Base-by-base conservation (phyloP, 2,329 filamentous ascomycete genomes). In the Trichoderma lentiforme region DNA sequence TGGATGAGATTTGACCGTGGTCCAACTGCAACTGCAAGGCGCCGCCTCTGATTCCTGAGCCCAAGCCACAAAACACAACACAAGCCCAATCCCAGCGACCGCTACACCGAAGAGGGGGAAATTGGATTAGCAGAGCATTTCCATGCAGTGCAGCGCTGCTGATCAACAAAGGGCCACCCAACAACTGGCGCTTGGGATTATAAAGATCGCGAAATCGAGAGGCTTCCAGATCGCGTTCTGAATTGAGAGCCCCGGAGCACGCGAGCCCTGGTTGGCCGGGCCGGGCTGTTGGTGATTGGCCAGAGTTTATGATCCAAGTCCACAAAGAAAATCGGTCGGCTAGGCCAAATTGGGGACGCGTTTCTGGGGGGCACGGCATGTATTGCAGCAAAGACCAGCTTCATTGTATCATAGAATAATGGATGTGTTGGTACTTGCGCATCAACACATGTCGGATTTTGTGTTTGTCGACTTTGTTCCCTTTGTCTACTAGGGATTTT, bases 331-430 rank as follows among this genome's bases (percentile, higher is more conserved):
- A 24, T 39, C 28, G 26, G 28, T 12, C 6, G 21, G 67, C 67
- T 70, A 70, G 56, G n/a, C 67, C 39, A 26, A 18, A 53, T 70
- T 62, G 67, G 66, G 12, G 28, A 70, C 67, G 67, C 67, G 67
- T 70, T 70, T 57, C n/a, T 34, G 9, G 6, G 28, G 3, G n/a
- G 61, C 21, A 21, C 24, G 18, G 61, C 6, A 34, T 60, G 57
- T 14, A 51, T 51, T 51, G 5, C 15, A 43, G 18, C 39, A 51
- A 51, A 21, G n/a, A 21, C 43, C 9, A 5, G 43, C 43, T 51
- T 53, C 47, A 53, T 12, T 53, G n/a, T 24, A 9, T 53, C 47
- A 53, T 14, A 24, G 47, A 53, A 53, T 24, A 24, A 53, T 53
- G 47, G 21, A 14, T 3, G 14, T 24, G n/a, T 43, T 43, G 39